Evolutionary conservation across 768 basidiomycete species (phyloP), one percentile per base, ranked within the genome.

Genomic region (Lyophyllum atratum): DNA sequence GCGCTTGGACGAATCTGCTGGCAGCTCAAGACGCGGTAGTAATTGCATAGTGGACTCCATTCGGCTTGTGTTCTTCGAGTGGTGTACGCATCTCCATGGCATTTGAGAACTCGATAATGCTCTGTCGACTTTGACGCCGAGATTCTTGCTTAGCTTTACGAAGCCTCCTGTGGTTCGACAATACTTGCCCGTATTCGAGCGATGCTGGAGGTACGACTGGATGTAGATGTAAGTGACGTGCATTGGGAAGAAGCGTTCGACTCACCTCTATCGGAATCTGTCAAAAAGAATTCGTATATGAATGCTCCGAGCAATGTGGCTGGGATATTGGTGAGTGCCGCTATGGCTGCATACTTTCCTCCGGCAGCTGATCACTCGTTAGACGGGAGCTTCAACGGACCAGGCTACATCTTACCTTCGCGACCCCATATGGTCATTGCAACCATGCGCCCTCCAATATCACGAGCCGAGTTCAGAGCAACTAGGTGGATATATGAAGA

Each of bases 281-380:
- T 68, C 26, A 89, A 71, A 66, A 89, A 76, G 9, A 80, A 55
- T 60, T 87, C 83, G 53, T 89, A 87, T 22, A 86, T 55, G 50
- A 76, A 56, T 21, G 76, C 79, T 14, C 78, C 85, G 45, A 86
- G 68, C 26, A 87, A 50, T 12, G 80, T 89, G 2, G 85, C 85
- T 3, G 85, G 85, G 61, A 89, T 85, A 61, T 86, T 89, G 4
- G 83, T 83, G 24, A 89, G 76, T 2, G 87, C 83, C 1, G 86
- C 66, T 48, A 89, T 80, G 11, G 85, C 88, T 1, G 83, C 80
- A 64, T 88, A 89, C 7, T 65, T 59, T 17, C 80, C 81, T 34
- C 85, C 86, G 26, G 69, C 68, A 31, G 84, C 85, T 77, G 49
- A 47, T 17, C 25, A 28, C 60, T 49, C 51, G 25, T 54, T 28